These are phyloP conservation scores for Solanum piurae DNA, from an alignment of 257 asterid genomes.

Conservation along the genomic window DNA sequence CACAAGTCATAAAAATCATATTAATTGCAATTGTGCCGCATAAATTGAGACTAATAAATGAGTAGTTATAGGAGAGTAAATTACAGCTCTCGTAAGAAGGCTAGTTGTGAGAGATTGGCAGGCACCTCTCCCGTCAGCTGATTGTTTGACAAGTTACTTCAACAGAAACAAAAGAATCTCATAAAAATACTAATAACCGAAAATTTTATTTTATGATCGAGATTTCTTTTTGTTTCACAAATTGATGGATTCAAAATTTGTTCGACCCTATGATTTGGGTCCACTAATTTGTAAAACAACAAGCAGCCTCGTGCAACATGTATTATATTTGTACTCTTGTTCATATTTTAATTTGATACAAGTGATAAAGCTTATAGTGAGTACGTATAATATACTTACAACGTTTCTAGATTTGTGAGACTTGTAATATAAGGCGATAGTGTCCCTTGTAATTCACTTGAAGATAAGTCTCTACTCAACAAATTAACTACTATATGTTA, in stretches of 20 bases:
- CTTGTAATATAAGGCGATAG: not conserved
- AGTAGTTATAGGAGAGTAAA: not conserved
- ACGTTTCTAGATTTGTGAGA: not conserved
- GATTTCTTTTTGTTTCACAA: not conserved
- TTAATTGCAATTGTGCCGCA: not conserved
- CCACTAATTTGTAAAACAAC: not conserved
- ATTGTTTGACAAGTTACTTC: slow-evolving; percentile 12
- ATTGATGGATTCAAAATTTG: not conserved
- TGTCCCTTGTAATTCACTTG: not conserved
- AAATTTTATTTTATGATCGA: not conserved
- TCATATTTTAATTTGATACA: not conserved
- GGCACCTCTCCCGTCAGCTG: slow-evolving; percentile 6
- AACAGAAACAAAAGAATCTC: not conserved
- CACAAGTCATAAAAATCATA: not conserved
- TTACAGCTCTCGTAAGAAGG: slow-evolving; percentile 5
- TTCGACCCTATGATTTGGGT: not conserved
- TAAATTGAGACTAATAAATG: not conserved
- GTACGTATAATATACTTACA: slow-evolving; percentile 8
- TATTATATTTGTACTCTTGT: too few relatives aligned
- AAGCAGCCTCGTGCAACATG: not conserved
- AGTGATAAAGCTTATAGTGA: not conserved
- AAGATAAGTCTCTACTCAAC: slow-evolving; percentile 7
- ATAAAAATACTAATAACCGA: not conserved
- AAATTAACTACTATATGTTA: not conserved
- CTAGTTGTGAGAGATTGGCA: not conserved